These are phyloP conservation scores for Aureobasidium lini DNA, from an alignment of 2,329 filamentous ascomycete species.

Conservation along the genomic window DNA sequence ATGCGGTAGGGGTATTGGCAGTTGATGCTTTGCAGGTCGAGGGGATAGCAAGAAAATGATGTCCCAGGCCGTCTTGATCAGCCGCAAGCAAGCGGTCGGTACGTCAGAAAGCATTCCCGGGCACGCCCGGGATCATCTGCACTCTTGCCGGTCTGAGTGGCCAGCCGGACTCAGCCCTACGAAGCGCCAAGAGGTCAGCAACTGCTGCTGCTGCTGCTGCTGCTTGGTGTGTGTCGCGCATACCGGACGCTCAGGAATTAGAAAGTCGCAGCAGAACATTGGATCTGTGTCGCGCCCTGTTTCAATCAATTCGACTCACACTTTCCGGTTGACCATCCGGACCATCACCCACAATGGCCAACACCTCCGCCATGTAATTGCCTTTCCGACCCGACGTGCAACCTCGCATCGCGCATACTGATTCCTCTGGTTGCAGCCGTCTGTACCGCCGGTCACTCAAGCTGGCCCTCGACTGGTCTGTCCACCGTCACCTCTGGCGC, in stretches of 20 bases:
- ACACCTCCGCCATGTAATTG: conserved; percentile 15
- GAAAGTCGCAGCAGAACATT: conserved; percentile 4
- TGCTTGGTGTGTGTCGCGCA: background rate
- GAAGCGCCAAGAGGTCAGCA: conserved; percentile 8
- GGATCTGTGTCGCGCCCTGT: background rate
- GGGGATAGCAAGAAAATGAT: conserved; percentile 6
- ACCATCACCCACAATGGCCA: conserved; percentile 11
- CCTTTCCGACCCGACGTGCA: conserved; percentile 6
- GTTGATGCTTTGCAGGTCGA: conserved; percentile 8
- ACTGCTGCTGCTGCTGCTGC: conserved; percentile 1
- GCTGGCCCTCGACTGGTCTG: conserved; percentile 89
- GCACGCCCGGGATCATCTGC: background rate
- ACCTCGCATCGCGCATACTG: background rate
- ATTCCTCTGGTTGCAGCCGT: conserved; percentile 36
- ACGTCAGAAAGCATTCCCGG: background rate
- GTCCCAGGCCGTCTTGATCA: background rate
- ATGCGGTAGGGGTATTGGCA: background rate
- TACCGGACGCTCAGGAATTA: background rate
- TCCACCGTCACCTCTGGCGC: conserved; percentile 87
- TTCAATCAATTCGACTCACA: background rate
- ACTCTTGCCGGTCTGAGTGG: background rate
- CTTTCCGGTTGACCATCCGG: background rate
- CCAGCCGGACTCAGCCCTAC: background rate
- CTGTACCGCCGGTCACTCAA: conserved; percentile 92
- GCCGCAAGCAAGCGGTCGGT: conserved; percentile 10